Base-by-base conservation (phyloP, 495 filamentous ascomycete genomes). In the Aspergillus biplanus region DNA sequence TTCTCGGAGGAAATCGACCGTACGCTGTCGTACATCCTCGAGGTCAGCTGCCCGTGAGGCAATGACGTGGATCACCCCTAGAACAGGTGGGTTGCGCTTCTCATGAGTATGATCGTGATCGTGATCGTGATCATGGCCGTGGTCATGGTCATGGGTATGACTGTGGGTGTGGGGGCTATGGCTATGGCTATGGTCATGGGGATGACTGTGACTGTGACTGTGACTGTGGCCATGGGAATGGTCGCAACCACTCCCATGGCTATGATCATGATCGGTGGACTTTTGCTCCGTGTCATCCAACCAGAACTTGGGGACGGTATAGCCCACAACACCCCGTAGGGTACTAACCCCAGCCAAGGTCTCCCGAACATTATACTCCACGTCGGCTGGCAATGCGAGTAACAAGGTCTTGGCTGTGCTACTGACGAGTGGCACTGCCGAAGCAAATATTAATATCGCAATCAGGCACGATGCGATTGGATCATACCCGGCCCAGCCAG, bases 391-490 rank as follows among this genome's bases (percentile, higher is more conserved):
- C 7, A 98, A 80, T 3, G 92, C 90, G 33, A 99, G 83, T 13
- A 99, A 79, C 16, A 99, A 74, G 13, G 88, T 87, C 64, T 87
- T 86, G 3, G 93, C 95, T 2, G 90, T 91, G 15, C 89, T 91
- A 64, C 83, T 90, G 47, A 99, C 93, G 7, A 99, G 82, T 3
- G 95, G 95, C 21, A 93, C 84, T 0, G 96, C 90, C 33, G 93
- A 93, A 7, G 87, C 83, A 69, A 97, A 91, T 65, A 99, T 99
- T 61, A 98, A 79, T 37, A 94, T 85, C 0, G 95, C 94, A 67
- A 99, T 99, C 53, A 97, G 80, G 71, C 92, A 93, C 3, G 95
- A 97, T 3, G 94, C 95, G 18, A 98, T 73, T 16, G 95, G 96
- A 73, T 99, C 95, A 82, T 93, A 99, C n/a, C 93, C 93, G 2